Base-by-base conservation (phyloP, 176 grass and related monocot species). In the Alopecurus myosuroides region DNA sequence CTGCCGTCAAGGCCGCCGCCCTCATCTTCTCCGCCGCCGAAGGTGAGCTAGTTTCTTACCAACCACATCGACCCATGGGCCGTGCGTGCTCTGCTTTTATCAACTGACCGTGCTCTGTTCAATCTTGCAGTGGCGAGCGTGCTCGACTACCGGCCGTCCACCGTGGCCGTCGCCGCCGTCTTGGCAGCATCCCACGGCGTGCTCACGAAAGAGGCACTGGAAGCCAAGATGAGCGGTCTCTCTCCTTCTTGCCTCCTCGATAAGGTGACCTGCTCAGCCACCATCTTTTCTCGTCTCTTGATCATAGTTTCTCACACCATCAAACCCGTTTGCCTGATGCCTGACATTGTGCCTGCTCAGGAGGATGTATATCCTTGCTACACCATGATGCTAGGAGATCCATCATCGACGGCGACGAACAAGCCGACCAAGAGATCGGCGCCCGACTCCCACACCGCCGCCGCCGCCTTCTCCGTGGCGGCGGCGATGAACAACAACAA, bases 301-400 rank as follows among this genome's bases (percentile, higher is more conserved):
- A 36, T 74, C 71, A 74, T 11, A 60, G 62, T 51, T 80, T 4
- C 49, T 22, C 9, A 22, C 61, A 45, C 60, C 7, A 80, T 63
- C 18, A 58, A 64, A 79, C 77, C 17, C 18, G 6, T 41, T 17
- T 17, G 19, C 4, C 31, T 40, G 77, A 46, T 3, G 77, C 1
- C 39, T 30, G 25, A 11, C 36, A 1, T 28, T 48, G 48, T 34
- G 26, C 52, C 49, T 46, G 36, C 25, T 49, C 87, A 95, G 93
- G 93, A 88, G 22, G 82, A 95, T 72, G 86, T 92, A 52, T 78
- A 75, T 64, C 50, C 77, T n/a, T 95, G 93, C 90, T 88, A 95
- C 68, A 82, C 36, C 68, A 23, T 45, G 44, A 95, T 95, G 88
- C 61, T 82, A 62, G 6, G 39, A 48, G 60, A 84, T 13, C 41